Base-by-base conservation (phyloP, 805 yeast species). In the Candida wancherniae region DNA sequence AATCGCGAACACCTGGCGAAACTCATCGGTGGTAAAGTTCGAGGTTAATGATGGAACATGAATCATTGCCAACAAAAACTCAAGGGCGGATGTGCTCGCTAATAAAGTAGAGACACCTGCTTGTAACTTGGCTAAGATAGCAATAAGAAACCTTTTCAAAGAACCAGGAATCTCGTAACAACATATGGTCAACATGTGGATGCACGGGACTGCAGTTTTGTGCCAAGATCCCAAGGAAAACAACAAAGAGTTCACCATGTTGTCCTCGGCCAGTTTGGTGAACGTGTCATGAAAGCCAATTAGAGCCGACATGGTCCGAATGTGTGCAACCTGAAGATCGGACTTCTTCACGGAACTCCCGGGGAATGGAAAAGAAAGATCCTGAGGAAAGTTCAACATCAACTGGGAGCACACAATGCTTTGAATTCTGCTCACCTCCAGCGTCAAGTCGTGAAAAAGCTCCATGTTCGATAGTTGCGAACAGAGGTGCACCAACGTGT, bases 101-200 rank as follows among this genome's bases (percentile, higher is more conserved):
- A 73, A 75, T 0, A 78, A 67, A 42, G 76, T 75, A 0, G 94
- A 76, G 22, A 86, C 74, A 48, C 84, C 73, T 5, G 84, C 79
- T 46, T 84, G 94, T 22, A 87, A 57, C 31, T 74, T 73, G n/a
- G 81, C 74, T 39, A 86, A 64, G 8, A 87, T 75, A n/a, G 75
- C 76, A 6, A 78, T 66, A 20, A 85, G 51, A 44, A 66, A 80
- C 46, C 80, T 78, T 51, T 80, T 82, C 33, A 87, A 68, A 0
- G 90, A 75, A 8, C 67, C 51, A 1, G 95, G 94, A 19, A 83
- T 66, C 50, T 84, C 95, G 51, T 82, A 85, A 50, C 94, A 81
- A 44, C 90, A 82, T 3, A 82, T 68, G 4, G 82, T 76, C 36
- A 88, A 60, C 24, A 80, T 78, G 44, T 85, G 86, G 17, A 87